Conservation (phyloP, 176 grass and related monocot genomes). For the Cenchrus purpureus region DNA sequence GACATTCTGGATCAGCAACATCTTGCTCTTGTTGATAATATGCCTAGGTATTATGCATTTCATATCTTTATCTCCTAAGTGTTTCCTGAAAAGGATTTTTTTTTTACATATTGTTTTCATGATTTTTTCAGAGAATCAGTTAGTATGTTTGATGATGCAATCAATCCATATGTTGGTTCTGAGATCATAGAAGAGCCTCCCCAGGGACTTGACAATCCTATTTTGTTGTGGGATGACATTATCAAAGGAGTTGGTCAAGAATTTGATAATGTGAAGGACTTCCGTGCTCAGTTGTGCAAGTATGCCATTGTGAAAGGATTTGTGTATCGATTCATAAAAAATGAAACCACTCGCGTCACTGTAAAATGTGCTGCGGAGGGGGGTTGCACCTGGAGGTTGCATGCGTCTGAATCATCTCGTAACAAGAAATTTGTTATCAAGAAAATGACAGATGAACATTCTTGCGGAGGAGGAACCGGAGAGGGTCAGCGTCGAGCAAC, state of each 20-base stretch:
- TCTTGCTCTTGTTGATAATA: conserved; percentile 56
- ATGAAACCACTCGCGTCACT: conserved; percentile 83
- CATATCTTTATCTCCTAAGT: conserved; percentile 2
- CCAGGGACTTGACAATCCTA: conserved; percentile 35
- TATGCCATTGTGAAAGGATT: conserved; percentile 91
- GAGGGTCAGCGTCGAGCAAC: conserved; percentile 80
- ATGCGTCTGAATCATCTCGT: conserved; percentile 90
- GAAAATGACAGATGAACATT: conserved; percentile 88
- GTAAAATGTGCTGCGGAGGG: conserved; percentile 74
- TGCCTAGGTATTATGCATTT: conserved; percentile 56
- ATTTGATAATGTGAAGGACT: conserved; percentile 97
- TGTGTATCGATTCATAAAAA: conserved; percentile 89
- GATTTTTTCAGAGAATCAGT: conserved; percentile 48
- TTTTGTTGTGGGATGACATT: conserved; percentile 62
- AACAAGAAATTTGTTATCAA: conserved; percentile 95
- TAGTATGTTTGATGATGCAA: conserved; percentile 61
- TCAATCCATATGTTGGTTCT: conserved; percentile 54
- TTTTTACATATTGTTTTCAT: conserved; percentile 23
- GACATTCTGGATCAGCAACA: conserved; percentile 66
- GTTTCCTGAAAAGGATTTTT: background rate
- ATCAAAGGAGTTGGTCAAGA: conserved; percentile 93
- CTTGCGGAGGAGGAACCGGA: conserved; percentile 75
- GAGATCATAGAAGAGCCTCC: conserved; percentile 45
- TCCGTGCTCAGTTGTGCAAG: conserved; percentile 91
- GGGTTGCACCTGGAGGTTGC: conserved; percentile 84